Percentiles rank a stretch among this genome's conserved stretches.
phyloP scores from a whole-genome alignment of 495 filamentous ascomycete genomes.

The Hamigera avellanea region DNA sequence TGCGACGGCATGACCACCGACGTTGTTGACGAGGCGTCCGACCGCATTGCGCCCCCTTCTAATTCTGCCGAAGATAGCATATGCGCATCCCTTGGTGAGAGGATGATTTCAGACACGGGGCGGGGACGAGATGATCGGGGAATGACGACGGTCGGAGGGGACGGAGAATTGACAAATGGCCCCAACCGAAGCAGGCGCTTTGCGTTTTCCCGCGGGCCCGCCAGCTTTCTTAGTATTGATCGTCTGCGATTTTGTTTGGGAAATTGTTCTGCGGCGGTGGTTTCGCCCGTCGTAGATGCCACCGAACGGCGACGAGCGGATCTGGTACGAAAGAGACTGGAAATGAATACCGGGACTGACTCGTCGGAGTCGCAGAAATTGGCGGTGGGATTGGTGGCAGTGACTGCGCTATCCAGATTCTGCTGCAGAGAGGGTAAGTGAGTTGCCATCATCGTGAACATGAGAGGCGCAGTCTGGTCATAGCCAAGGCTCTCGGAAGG shows the following conservation, averaged over 20 bases:
- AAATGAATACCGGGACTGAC: not conserved
- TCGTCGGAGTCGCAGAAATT: not conserved
- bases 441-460: not conserved
- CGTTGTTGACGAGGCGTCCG: slow-evolving; percentile 23
- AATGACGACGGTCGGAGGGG: slow-evolving; percentile 13
- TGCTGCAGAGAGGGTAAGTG: not conserved
- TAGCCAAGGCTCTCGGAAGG: no score
- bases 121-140: slow-evolving; percentile 14
- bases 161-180: slow-evolving; percentile 12
- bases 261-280: slow-evolving; percentile 14
- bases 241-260: slow-evolving; percentile 19
- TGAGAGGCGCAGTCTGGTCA: no score
- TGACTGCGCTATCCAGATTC: not conserved
- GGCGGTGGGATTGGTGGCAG: not conserved
- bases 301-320: slow-evolving; percentile 14
- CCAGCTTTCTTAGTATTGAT: slow-evolving; percentile 31
- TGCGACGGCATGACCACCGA: slow-evolving; percentile 13
- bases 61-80: slow-evolving; percentile 16
- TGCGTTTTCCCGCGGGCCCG: slow-evolving; percentile 37
- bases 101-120: slow-evolving; percentile 32
- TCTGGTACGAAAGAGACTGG: slow-evolving; percentile 16
- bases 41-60: slow-evolving; percentile 16
- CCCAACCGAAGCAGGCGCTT: slow-evolving; percentile 38
- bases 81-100: slow-evolving; percentile 19
- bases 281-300: slow-evolving; percentile 7